Evolutionary conservation across 2,329 filamentous ascomycete species (phyloP), one percentile per base, ranked within the genome.

Genomic region (Chrysoporthe cubensis): DNA sequence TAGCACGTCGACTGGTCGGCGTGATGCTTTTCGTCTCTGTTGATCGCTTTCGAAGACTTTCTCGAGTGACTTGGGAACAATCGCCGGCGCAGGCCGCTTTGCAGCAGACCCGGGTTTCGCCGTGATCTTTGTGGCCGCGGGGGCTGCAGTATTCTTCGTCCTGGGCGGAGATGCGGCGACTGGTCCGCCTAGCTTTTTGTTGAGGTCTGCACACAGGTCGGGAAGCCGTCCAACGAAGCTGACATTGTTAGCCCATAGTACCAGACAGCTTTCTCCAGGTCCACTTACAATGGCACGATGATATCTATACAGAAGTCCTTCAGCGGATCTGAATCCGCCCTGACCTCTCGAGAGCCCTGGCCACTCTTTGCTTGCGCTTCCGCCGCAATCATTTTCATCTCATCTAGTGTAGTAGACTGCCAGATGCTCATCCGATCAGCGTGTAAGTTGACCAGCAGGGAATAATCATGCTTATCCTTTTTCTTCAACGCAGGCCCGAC

Each of bases 361-460:
- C 76, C 72, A 5, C 75, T 72, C 2, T 73, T 75, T 3, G 76
- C 71, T 70, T 87, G 84, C 0, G 83, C 81, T 65, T 86, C 84
- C 57, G 83, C 82, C 18, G 85, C 73, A 16, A 85, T 74, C 48
- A 70, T 68, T 32, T 82, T 79, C 68, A 85, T 77, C 65, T 88
- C 85, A 71, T 91, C 87, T 32, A 88, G 80, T 46, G 89, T 88
- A 8, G 92, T 89, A 3, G 91, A 93, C 75, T 94, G 91, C 92
- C 92, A 95, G 69, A 96, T 96, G 73, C 90, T 93, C 34, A 96
- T 81, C 59, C 91, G 88, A 76, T 96, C 92, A 8, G 92, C 87
- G 63, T 94, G 86, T 0, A 93, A 82, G 74, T 95, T 92, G 4
- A 94, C 81, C 26, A 92, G 82, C 8, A 88, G 80, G 1, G 85